These are phyloP conservation scores for Didymellaceae sp. DNA, from an alignment of 2,329 filamentous ascomycete species.

Conservation along the genomic window DNA sequence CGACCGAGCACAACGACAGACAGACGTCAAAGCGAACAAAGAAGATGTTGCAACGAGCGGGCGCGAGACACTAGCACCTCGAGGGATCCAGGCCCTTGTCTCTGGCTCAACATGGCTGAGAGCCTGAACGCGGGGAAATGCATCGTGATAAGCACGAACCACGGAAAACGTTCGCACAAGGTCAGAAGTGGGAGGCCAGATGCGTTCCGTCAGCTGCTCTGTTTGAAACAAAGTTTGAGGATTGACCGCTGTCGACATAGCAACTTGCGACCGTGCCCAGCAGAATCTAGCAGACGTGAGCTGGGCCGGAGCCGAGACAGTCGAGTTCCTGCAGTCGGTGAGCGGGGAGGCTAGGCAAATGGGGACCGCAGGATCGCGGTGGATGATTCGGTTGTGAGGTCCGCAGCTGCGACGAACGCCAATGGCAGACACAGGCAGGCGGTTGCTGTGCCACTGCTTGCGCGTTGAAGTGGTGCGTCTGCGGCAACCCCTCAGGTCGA, in stretches of 20 bases:
- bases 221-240: constrained; percentile 6
- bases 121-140: constrained; percentile 15
- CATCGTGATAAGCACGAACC: constrained; percentile 1
- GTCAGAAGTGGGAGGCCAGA: not conserved
- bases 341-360: constrained; percentile 19
- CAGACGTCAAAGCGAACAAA: not conserved
- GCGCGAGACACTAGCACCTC: not conserved
- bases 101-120: constrained; percentile 5
- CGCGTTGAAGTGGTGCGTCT: constrained; percentile 11
- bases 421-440: not conserved
- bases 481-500: constrained; percentile 3
- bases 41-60: not conserved
- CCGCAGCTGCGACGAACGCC: constrained; percentile 5
- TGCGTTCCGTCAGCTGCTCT: constrained; percentile 4
- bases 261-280: constrained; percentile 7
- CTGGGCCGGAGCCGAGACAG: not conserved
- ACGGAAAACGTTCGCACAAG: not conserved
- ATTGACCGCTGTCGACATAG: constrained; percentile 16
- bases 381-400: constrained; percentile 8
- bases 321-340: constrained; percentile 6
- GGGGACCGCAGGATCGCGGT: constrained; percentile 10
- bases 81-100: not conserved
- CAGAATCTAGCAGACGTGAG: constrained; percentile 9
- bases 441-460: constrained; percentile 20
- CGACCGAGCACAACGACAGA: not conserved